Conservation (phyloP, 1,139 yeast species). For the Candida tunisiensis region DNA sequence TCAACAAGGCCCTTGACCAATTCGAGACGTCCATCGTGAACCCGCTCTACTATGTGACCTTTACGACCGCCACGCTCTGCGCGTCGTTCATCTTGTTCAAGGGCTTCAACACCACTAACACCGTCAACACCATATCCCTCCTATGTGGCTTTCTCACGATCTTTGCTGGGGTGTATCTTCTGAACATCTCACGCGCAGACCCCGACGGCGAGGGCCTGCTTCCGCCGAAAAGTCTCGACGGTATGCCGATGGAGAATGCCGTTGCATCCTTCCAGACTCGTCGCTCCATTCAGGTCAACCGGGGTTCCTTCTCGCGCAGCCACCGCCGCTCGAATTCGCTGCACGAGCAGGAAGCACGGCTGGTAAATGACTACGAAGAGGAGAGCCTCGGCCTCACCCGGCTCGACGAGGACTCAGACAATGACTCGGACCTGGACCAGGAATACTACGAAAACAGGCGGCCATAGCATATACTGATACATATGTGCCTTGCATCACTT, state of each 20-base stretch:
- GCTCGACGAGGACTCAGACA: slow-evolving; percentile 12
- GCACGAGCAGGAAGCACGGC: slow-evolving; percentile 1
- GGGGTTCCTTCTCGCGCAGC: too few relatives aligned
- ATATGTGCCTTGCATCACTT: too few relatives aligned
- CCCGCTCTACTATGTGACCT: slow-evolving; percentile 81
- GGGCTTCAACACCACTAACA: slow-evolving; percentile 74
- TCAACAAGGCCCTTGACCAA: slow-evolving; percentile 85
- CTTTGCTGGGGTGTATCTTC: slow-evolving; percentile 71
- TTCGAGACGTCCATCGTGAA: slow-evolving; percentile 87
- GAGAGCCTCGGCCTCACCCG: slow-evolving; percentile 20
- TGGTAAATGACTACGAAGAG: slow-evolving; percentile 10
- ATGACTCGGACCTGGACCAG: slow-evolving; percentile 1
- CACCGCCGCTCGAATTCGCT: slow-evolving; percentile 13
- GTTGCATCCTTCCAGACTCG: slow-evolving; percentile 67
- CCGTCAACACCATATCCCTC: slow-evolving; percentile 70
- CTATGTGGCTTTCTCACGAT: slow-evolving; percentile 77
- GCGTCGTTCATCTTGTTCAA: slow-evolving; percentile 79
- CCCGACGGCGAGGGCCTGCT: slow-evolving; percentile 28
- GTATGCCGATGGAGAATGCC: slow-evolving; percentile 73
- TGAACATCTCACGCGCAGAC: slow-evolving; percentile 53
- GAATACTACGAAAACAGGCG: not conserved
- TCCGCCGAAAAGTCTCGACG: slow-evolving; percentile 46
- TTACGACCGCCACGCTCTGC: slow-evolving; percentile 72
- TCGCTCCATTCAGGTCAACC: slow-evolving; percentile 30
- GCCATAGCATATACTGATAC: too few relatives aligned